A percentile compares a stretch with the other conserved stretches of the same genome.
Evolutionary conservation across 805 yeast genomes (phyloP).

Genomic region (Kockiozyma suomiensis): DNA sequence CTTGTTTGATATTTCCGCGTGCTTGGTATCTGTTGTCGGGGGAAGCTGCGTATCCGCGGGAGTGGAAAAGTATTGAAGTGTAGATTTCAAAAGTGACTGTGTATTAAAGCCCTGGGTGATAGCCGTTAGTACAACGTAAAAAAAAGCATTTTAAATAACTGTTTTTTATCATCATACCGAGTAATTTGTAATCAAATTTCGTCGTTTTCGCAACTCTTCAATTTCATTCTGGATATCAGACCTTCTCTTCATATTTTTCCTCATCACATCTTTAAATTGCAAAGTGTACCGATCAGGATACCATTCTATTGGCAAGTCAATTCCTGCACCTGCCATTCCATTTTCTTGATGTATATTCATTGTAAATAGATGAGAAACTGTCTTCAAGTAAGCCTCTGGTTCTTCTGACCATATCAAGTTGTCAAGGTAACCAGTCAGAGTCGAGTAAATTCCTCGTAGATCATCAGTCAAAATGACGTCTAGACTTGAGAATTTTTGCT

Average conservation of each 20-base stretch:
- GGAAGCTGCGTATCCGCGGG: not conserved
- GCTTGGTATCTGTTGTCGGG: not conserved
- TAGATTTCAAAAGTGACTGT: not conserved
- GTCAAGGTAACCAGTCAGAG: constrained; percentile 31
- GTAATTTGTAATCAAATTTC: not conserved
- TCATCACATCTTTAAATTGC: constrained; percentile 27
- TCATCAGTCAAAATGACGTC: constrained; percentile 29
- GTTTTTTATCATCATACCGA: not conserved
- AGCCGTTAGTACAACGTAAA: not conserved
- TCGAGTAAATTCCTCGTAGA: not conserved
- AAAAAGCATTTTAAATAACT: not conserved
- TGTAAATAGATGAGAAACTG: constrained; percentile 26
- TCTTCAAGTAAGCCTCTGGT: constrained; percentile 27
- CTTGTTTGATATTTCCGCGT: not conserved
- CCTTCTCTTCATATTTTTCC: not conserved
- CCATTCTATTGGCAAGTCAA: constrained; percentile 35
- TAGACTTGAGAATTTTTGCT: constrained; percentile 18
- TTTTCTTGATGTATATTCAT: constrained; percentile 25
- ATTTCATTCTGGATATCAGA: not conserved
- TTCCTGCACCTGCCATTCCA: constrained; percentile 32
- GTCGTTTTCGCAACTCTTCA: not conserved
- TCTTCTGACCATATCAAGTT: constrained; percentile 29
- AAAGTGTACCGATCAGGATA: constrained; percentile 36
- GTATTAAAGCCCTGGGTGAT: not conserved
- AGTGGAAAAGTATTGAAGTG: not conserved